phyloP scores from a whole-genome alignment of 345 rosid species.

The Eucalyptus sp. region DNA sequence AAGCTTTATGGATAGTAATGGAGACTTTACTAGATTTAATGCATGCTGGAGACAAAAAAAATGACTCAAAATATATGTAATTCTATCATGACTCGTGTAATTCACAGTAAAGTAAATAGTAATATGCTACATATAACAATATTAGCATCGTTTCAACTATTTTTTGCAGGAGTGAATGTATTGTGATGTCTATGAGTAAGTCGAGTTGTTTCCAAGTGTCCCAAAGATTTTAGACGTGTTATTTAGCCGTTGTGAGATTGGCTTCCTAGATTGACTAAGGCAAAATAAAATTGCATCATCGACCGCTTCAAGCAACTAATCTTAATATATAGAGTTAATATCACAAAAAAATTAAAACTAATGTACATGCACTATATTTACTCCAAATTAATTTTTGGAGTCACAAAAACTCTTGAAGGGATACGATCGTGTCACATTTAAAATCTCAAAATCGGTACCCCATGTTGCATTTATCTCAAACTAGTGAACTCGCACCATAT shows the following conservation, averaged over 20 bases:
- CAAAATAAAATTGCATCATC: accelerated
- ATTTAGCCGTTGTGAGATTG: not conserved
- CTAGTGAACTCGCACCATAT: accelerated
- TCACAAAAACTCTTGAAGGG: no score
- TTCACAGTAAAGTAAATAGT: no score
- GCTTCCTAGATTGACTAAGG: not conserved
- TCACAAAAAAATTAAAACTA: accelerated
- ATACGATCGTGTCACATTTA: accelerated
- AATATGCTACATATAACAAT: no score
- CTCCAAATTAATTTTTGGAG: no score
- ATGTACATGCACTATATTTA: no score
- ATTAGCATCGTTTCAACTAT: accelerated
- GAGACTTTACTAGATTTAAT: not conserved
- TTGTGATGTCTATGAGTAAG: accelerated
- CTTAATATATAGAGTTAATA: accelerated
- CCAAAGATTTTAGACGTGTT: accelerated
- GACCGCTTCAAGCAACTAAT: accelerated
- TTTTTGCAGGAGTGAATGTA: not conserved
- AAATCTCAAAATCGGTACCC: accelerated
- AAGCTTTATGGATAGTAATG: accelerated
- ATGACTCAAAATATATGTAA: no score
- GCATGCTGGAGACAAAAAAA: accelerated
- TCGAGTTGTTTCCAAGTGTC: accelerated
- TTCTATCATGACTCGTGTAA: accelerated
- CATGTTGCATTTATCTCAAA: accelerated